These are phyloP conservation scores for Scedosporium apiospermum DNA, from an alignment of 2,329 filamentous ascomycete species.

Conservation along the genomic window DNA sequence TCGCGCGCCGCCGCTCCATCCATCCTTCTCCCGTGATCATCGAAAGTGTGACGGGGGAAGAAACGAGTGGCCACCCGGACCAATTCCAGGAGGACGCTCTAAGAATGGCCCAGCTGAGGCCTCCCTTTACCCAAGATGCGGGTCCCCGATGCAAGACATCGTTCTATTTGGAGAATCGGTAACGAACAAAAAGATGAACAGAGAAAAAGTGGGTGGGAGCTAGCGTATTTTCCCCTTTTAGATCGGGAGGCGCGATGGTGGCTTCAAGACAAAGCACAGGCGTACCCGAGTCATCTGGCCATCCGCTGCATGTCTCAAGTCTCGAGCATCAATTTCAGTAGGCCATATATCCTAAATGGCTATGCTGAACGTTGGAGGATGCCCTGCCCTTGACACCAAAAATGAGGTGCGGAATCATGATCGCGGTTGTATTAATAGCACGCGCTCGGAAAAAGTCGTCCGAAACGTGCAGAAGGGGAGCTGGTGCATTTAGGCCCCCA, in stretches of 20 bases:
- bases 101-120: neutral
- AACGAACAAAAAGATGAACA: neutral
- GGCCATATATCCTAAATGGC: too few species aligned
- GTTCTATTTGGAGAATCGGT: neutral
- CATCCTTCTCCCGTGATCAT: neutral
- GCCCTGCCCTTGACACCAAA: too few species aligned
- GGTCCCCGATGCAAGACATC: neutral
- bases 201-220: neutral
- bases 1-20: neutral
- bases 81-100: neutral
- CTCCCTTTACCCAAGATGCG: neutral
- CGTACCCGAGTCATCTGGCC: neutral
- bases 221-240: neutral
- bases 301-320: neutral
- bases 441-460: neutral
- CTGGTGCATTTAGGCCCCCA: too few species aligned
- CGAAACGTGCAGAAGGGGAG: too few species aligned
- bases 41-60: neutral
- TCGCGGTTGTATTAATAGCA: neutral
- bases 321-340: too few species aligned
- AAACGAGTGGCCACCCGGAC: neutral
- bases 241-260: neutral
- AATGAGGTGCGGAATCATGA: too few species aligned
- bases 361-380: too few species aligned
- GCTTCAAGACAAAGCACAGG: neutral